Percentiles rank a stretch among this genome's conserved stretches.
Evolutionary conservation across 2,329 filamentous ascomycete species (phyloP).

Genomic region (Hypoxylon sp.): DNA sequence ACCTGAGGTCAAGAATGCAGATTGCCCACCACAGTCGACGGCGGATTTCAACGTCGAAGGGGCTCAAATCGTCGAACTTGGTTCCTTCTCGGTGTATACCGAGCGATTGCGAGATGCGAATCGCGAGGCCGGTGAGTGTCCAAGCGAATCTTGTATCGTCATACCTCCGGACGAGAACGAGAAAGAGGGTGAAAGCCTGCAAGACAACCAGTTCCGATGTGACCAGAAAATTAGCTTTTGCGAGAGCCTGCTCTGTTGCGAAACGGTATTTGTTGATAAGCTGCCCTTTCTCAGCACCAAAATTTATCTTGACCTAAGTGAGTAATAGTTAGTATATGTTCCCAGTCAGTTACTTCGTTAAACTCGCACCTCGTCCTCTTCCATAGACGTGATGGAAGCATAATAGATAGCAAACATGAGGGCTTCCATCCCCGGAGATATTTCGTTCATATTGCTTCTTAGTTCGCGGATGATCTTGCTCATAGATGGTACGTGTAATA

Average conservation of each 20-base stretch:
- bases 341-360: not conserved
- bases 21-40: conserved; percentile 75
- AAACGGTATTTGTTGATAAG: conserved; percentile 66
- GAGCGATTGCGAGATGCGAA: conserved; percentile 68
- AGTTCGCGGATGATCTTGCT: conserved; percentile 74
- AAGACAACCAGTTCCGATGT: conserved; percentile 72
- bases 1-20: conserved; percentile 71
- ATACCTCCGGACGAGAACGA: conserved; percentile 67
- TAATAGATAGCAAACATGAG: conserved; percentile 76
- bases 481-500: conserved; percentile 78
- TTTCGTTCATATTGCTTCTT: conserved; percentile 69
- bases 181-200: conserved; percentile 73
- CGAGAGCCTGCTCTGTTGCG: conserved; percentile 71
- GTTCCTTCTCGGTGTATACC: conserved; percentile 72
- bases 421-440: conserved; percentile 71
- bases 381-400: conserved; percentile 70
- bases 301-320: conserved; percentile 65
- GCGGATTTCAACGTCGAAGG: conserved; percentile 75
- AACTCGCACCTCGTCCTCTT: conserved; percentile 68
- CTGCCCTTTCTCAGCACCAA: conserved; percentile 64
- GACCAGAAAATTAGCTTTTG: conserved; percentile 73
- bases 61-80: conserved; percentile 66
- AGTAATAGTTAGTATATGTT: conserved; percentile 33
- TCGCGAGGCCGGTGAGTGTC: conserved; percentile 75
- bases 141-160: conserved; percentile 71